These are phyloP conservation scores for Stephania yunnanensis DNA, from an alignment of 164 flowering plant genomes.

Conservation along the genomic window DNA sequence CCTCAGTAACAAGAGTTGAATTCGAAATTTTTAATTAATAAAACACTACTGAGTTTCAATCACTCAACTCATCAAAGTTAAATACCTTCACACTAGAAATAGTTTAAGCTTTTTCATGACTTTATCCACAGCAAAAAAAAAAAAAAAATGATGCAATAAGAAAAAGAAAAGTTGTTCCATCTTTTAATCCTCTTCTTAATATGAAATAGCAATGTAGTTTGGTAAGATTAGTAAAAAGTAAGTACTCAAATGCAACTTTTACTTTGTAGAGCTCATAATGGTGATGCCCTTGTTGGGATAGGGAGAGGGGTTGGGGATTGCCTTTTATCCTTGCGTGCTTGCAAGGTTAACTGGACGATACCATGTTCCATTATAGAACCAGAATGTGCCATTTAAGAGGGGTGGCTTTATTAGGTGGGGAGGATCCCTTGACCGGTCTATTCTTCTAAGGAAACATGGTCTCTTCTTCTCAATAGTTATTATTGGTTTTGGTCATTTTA, in stretches of 20 bases:
- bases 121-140: neutral
- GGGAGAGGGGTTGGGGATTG: too few species aligned
- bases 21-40: too few species aligned
- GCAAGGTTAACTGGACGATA: neutral
- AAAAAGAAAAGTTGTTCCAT: neutral
- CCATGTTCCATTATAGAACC: neutral
- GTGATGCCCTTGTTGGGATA: neutral
- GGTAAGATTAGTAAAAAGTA: neutral
- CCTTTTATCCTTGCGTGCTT: constrained; percentile 1
- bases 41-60: too few species aligned
- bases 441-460: neutral
- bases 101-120: neutral
- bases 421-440: neutral
- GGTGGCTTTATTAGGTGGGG: neutral
- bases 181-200: neutral
- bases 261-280: neutral
- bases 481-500: neutral
- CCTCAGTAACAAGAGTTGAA: too few species aligned
- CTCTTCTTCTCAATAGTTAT: too few species aligned
- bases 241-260: neutral
- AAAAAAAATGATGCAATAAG: neutral
- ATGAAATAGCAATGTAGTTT: too few species aligned
- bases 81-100: neutral
- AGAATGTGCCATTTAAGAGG: neutral
- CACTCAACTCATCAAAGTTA: too few species aligned